A percentile compares a stretch with the other conserved stretches of the same genome.
phyloP scores from a whole-genome alignment of 192 early-diverging fungal genomes.

The Gaertneriomyces semiglobifer region DNA sequence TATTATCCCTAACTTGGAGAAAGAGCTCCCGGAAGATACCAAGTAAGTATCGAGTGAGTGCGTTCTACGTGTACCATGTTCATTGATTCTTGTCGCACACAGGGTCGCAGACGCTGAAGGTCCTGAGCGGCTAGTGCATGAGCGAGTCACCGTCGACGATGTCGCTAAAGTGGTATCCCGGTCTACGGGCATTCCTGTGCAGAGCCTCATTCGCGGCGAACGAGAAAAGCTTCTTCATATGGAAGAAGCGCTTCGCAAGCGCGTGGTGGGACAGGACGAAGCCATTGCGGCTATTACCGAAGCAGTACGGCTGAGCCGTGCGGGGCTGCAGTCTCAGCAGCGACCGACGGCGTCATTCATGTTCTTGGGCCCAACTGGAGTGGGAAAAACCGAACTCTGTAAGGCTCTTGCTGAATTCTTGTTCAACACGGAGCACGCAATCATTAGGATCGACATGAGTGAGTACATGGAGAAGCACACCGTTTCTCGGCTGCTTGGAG shows the following conservation, averaged over 20 bases:
- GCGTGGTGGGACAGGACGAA: constrained; percentile 79
- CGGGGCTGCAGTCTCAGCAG: constrained; percentile 69
- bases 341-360: constrained; percentile 82
- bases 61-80: background rate
- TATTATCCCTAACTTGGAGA: constrained; percentile 74
- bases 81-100: background rate
- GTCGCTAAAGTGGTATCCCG: constrained; percentile 80
- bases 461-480: constrained; percentile 84
- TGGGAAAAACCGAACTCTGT: constrained; percentile 44
- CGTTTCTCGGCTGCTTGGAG: constrained; percentile 78
- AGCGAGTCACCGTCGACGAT: constrained; percentile 79
- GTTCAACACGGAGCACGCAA: constrained; percentile 86
- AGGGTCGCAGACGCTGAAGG: constrained; percentile 14
- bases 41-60: background rate
- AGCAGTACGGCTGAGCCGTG: constrained; percentile 74
- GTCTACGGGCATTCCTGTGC: constrained; percentile 86
- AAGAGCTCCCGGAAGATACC: constrained; percentile 30
- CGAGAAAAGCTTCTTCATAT: constrained; percentile 73
- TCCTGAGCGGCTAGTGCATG: constrained; percentile 62
- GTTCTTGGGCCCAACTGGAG: constrained; percentile 54
- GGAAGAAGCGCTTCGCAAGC: constrained; percentile 58
- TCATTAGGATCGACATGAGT: constrained; percentile 88
- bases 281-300: constrained; percentile 80
- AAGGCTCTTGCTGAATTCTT: constrained; percentile 57
- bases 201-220: constrained; percentile 63